Evolutionary conservation across 2,329 filamentous ascomycete genomes (phyloP).

Genomic region (Coleophoma crateriformis): DNA sequence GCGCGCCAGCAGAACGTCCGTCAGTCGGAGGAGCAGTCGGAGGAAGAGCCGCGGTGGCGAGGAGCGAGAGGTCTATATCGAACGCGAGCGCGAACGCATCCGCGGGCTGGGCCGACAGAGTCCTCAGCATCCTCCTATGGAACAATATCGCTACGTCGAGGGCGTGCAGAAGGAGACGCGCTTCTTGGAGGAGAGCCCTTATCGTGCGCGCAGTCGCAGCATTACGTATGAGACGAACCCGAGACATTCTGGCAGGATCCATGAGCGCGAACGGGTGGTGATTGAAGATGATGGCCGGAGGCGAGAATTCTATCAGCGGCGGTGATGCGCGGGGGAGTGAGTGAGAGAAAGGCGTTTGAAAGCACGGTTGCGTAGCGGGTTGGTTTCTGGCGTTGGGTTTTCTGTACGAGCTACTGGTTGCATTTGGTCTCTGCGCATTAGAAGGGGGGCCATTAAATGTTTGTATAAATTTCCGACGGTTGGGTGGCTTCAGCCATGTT

Average conservation of each 20-base stretch:
- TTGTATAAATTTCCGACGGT: too few species aligned
- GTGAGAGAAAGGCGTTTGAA: too few species aligned
- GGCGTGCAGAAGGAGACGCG: slow-evolving; percentile 1
- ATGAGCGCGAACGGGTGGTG: slow-evolving; percentile 18
- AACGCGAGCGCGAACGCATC: slow-evolving; percentile 16
- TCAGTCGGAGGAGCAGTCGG: neutral
- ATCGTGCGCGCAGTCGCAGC: slow-evolving; percentile 12
- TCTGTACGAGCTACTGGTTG: too few species aligned
- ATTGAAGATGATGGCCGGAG: slow-evolving; percentile 21
- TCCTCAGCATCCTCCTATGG: slow-evolving; percentile 7
- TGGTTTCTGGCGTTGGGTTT: too few species aligned
- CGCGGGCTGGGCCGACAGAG: slow-evolving; percentile 3
- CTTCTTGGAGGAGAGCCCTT: too few species aligned
- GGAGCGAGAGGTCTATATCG: slow-evolving; percentile 20
- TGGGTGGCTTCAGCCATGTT: too few species aligned
- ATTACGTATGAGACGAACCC: slow-evolving; percentile 18
- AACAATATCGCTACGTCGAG: slow-evolving; percentile 18
- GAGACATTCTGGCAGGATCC: slow-evolving; percentile 9
- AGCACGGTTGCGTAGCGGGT: too few species aligned
- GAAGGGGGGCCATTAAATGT: too few species aligned
- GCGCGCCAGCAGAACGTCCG: slow-evolving; percentile 3
- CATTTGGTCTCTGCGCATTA: too few species aligned
- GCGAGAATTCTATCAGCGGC: slow-evolving; percentile 19
- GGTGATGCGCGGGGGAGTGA: neutral
- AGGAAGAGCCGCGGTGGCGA: slow-evolving; percentile 6